These are phyloP conservation scores for Plenodomus biglobosus DNA, from an alignment of 2,329 filamentous ascomycete genomes.

Conservation along the genomic window DNA sequence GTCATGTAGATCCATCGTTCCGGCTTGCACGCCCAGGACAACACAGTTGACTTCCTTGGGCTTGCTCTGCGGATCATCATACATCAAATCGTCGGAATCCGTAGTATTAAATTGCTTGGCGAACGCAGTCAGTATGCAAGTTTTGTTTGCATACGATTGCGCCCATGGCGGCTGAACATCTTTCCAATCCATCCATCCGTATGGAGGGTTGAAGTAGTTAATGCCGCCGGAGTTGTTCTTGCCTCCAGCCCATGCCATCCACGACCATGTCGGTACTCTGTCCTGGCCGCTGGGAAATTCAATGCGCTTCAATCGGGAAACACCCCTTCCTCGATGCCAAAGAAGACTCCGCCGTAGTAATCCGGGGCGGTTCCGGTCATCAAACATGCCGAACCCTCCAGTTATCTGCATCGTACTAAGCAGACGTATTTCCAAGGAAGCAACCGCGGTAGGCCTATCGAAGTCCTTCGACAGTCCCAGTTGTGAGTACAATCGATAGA, in stretches of 20 bases:
- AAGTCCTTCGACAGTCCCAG: conserved; percentile 18
- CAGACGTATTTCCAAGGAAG: conserved; percentile 38
- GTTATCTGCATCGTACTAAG: conserved; percentile 15
- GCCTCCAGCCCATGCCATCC: no score
- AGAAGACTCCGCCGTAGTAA: conserved; percentile 12
- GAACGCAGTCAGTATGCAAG: no score
- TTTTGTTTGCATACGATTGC: no score
- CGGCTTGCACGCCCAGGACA: no score
- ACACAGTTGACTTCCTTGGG: no score
- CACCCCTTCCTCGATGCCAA: conserved; percentile 6
- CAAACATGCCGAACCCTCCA: conserved; percentile 39
- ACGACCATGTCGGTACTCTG: conserved; percentile 15
- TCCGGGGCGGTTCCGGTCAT: conserved; percentile 9
- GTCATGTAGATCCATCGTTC: no score
- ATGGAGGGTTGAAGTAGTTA: conserved; percentile 12
- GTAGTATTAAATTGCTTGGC: no score
- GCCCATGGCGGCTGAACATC: conserved; percentile 5
- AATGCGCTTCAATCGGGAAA: conserved; percentile 1
- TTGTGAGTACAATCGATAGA: conserved; percentile 29
- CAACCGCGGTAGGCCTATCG: conserved; percentile 38
- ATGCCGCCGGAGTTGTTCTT: conserved; percentile 19
- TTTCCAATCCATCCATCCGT: conserved; percentile 14
- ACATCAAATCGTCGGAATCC: no score
- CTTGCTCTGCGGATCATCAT: no score
- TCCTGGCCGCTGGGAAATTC: background rate